phyloP scores from a whole-genome alignment of 495 filamentous ascomycete genomes.

The Penicillium steckii region DNA sequence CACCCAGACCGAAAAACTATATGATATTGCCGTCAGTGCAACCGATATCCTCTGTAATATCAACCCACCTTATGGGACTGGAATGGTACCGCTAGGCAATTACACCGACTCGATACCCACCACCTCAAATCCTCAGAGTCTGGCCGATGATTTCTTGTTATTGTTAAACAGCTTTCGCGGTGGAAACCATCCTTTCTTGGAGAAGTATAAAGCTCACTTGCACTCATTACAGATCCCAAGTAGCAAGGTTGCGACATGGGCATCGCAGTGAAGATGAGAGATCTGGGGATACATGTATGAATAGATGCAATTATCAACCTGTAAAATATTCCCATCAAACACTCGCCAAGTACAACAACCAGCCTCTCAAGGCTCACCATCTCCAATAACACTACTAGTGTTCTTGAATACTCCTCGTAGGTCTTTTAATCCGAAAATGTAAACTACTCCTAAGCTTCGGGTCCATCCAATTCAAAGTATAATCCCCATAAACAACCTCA shows the following conservation, averaged over 20 bases:
- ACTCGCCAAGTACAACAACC: too few species aligned
- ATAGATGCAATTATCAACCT: slow-evolving; percentile 4
- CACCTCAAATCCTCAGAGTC: slow-evolving; percentile 22
- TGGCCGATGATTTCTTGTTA: slow-evolving; percentile 36
- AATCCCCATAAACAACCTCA: slow-evolving; percentile 15
- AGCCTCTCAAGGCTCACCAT: too few species aligned
- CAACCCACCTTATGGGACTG: slow-evolving; percentile 22
- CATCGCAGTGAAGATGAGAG: slow-evolving; percentile 22
- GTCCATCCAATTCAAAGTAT: slow-evolving; percentile 20
- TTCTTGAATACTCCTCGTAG: too few species aligned
- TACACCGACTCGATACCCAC: slow-evolving; percentile 18
- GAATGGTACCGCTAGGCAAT: slow-evolving; percentile 12
- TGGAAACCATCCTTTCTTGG: slow-evolving; percentile 40
- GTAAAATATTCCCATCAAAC: neutral
- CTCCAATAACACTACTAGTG: too few species aligned
- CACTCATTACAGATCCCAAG: slow-evolving; percentile 23
- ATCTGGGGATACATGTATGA: neutral
- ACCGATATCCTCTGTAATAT: slow-evolving; percentile 35
- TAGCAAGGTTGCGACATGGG: slow-evolving; percentile 16
- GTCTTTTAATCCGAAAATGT: neutral
- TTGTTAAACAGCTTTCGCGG: slow-evolving; percentile 38
- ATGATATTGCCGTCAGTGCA: slow-evolving; percentile 41
- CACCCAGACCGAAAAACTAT: slow-evolving; percentile 40
- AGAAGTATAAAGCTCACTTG: slow-evolving; percentile 35
- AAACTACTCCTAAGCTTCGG: slow-evolving; percentile 10